phyloP scores from a whole-genome alignment of 352 stramenopile species.

The Phytophthora constricta region DNA sequence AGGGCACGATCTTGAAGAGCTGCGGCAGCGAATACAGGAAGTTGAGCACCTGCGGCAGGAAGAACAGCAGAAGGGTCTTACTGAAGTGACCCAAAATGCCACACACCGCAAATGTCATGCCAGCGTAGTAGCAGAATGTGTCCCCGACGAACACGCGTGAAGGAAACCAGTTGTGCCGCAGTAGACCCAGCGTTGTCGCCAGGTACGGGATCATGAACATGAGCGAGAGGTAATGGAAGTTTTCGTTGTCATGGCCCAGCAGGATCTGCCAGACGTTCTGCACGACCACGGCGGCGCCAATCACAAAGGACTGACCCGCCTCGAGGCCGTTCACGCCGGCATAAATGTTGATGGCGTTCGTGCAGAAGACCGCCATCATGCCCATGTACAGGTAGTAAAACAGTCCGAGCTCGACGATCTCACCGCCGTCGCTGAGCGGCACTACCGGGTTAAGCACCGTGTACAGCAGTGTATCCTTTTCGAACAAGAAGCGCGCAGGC shows the following conservation, averaged over 20 bases:
- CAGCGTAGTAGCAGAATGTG: conserved; percentile 99
- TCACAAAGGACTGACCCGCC: conserved; percentile 93
- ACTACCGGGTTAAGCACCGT: conserved; percentile 68
- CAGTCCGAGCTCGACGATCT: conserved; percentile 92
- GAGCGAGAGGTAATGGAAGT: conserved; percentile 95
- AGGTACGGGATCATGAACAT: conserved; percentile 98
- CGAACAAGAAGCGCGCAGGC: conserved; percentile 75
- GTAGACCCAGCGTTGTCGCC: conserved; percentile 92
- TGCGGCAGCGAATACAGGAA: conserved; percentile 99
- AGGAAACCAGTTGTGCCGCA: conserved; percentile 98
- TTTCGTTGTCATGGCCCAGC: conserved; percentile 78
- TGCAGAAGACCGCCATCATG: conserved; percentile 99
- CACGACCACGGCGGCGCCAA: conserved; percentile 93
- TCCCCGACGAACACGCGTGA: conserved; percentile 98
- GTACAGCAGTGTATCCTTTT: conserved; percentile 64
- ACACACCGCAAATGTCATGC: conserved; percentile 98
- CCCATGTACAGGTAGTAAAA: conserved; percentile 99
- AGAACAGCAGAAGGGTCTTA: conserved; percentile 98
- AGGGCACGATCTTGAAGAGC: conserved; percentile 97
- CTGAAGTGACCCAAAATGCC: conserved; percentile 97
- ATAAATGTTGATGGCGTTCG: conserved; percentile 99
- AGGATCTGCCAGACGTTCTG: conserved; percentile 97
- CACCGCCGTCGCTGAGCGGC: conserved; percentile 76
- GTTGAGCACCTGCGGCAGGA: conserved; percentile 98
- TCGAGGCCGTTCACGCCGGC: conserved; percentile 99